Evolutionary conservation across 331 rosid genomes (phyloP), one percentile per base, ranked within the genome.

Genomic region (Cucumis variabilis): DNA sequence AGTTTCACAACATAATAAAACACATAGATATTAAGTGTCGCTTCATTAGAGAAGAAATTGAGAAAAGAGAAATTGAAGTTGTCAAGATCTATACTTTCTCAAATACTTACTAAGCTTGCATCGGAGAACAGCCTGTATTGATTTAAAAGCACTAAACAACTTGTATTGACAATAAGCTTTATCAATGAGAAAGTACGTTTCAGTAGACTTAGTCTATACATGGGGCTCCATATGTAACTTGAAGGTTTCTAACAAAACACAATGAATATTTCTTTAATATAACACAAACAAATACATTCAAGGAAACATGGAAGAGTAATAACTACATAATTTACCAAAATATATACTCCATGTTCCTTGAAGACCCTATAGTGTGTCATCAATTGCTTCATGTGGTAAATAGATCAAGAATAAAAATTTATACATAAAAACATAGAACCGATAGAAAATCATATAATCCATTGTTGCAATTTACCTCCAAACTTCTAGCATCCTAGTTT

Each of bases 311-410:
- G 72, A 83, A 41, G 27, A 75, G 15, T 70, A 72, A 71, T 58
- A 16, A 11, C 78, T 84, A 88, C 51, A 6, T 83, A 30, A 84
- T 6, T 93, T 96, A 94, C 99, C 99, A 96, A 92, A 81, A 96
- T 83, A 89, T 96, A 96, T 86, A 93, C 96, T 92, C 98, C 98
- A 89, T 91, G 89, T 87, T 93, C 93, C 98, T 93, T 92, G 93
- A 96, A 98, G 89, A 94, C 97, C 98, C 98, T 96, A 92, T 93
- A 96, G 92, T 93, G 93, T 94, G 95, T 94, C 91, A 96, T 92
- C 90, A 96, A 96, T 98, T 92, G 96, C 97, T 94, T 94, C 96
- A 93, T 86, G 91, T 92, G 93, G 93, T 92, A 93, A 90, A 92
- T 85, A 93, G 86, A 94, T 94, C 98, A 94, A 92, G 95, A 91